Percentiles rank a stretch among this genome's conserved stretches.
Evolutionary conservation across 2,329 filamentous ascomycete species (phyloP).

Genomic region (Fusarium pseudoanthophilum): DNA sequence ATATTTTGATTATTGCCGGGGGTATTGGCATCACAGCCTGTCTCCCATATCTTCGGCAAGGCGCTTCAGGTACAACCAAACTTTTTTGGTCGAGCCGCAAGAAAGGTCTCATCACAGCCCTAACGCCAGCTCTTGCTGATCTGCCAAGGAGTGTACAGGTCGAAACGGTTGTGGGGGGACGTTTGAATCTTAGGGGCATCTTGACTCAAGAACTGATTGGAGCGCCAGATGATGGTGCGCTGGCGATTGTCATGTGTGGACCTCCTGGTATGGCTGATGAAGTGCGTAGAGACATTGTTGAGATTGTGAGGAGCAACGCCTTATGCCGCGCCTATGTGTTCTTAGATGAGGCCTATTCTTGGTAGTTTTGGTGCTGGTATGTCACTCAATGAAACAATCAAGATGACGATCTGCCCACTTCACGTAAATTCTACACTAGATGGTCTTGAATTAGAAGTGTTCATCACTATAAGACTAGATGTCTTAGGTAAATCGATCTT

Average conservation of each 20-base stretch:
- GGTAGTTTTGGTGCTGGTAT: conserved; percentile 29
- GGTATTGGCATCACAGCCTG: conserved; percentile 49
- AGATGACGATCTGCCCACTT: not conserved
- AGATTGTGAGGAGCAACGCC: conserved; percentile 28
- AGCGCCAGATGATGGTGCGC: conserved; percentile 21
- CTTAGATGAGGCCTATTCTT: conserved; percentile 44
- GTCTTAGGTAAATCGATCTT: not conserved
- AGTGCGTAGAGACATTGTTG: conserved; percentile 39
- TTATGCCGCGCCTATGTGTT: conserved; percentile 39
- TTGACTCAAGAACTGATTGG: conserved; percentile 34
- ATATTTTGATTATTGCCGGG: conserved; percentile 47
- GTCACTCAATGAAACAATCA: not conserved
- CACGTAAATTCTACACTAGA: not conserved
- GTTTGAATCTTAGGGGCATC: conserved; percentile 39
- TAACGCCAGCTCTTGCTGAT: conserved; percentile 22
- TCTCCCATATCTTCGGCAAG: conserved; percentile 41
- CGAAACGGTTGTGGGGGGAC: conserved; percentile 36
- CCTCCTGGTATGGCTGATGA: conserved; percentile 47
- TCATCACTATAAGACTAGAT: not conserved
- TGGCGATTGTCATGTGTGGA: conserved; percentile 46
- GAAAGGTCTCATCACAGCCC: conserved; percentile 25
- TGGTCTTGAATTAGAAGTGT: not conserved
- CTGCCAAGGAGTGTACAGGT: conserved; percentile 34
- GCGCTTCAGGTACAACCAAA: conserved; percentile 16
- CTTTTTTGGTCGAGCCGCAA: conserved; percentile 45